Evolutionary conservation across 106 monocot genomes (phyloP).

Genomic region (Platanthera zijinensis): DNA sequence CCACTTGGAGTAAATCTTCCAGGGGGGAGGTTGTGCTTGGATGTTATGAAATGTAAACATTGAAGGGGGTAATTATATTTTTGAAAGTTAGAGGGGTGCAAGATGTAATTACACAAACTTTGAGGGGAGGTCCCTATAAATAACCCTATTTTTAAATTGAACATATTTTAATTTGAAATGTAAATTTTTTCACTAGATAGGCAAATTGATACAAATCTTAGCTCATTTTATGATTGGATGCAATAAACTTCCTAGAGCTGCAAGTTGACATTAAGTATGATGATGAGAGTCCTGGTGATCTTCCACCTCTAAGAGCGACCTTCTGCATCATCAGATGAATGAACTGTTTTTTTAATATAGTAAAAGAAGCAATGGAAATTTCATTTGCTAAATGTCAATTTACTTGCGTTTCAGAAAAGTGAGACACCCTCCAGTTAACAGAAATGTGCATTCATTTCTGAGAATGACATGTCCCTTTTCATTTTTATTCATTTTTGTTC

Average conservation of each 20-base stretch:
- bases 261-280: not conserved
- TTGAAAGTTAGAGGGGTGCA: too few species aligned
- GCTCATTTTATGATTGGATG: not conserved
- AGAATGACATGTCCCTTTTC: not conserved
- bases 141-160: not conserved
- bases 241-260: not conserved
- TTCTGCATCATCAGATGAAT: slow-evolving; percentile 1
- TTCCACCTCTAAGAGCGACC: not conserved
- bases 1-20: too few species aligned
- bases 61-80: too few species aligned
- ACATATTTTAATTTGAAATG: not conserved
- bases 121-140: not conserved
- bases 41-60: too few species aligned
- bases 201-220: not conserved
- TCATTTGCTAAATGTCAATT: not conserved
- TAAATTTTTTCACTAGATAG: not conserved
- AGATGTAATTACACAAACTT: too few species aligned
- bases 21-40: too few species aligned
- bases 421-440: not conserved
- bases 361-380: not conserved
- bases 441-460: not conserved
- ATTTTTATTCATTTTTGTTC: not conserved
- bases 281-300: not conserved
- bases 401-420: not conserved
- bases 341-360: not conserved